Conservation (phyloP, 768 basidiomycete genomes). For the Aureoboletus auriporus region DNA sequence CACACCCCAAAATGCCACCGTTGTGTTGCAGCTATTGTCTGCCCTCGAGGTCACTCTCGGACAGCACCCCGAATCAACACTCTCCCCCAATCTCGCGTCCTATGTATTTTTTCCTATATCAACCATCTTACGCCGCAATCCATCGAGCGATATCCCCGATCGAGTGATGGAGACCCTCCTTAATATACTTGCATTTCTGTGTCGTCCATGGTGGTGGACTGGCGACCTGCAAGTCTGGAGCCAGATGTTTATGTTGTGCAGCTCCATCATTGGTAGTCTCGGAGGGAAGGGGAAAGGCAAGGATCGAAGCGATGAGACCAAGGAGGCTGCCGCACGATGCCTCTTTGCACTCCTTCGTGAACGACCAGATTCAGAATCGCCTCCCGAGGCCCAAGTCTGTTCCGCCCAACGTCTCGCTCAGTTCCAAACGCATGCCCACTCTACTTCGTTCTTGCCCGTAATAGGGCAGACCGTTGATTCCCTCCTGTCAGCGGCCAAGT, state of each 20-base stretch:
- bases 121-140: slow-evolving; percentile 74
- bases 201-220: slow-evolving; percentile 81
- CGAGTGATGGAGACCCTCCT: slow-evolving; percentile 76
- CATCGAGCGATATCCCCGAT: slow-evolving; percentile 66
- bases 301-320: slow-evolving; percentile 77
- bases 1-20: slow-evolving; percentile 47
- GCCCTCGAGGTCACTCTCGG: slow-evolving; percentile 47
- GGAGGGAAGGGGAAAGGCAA: slow-evolving; percentile 67
- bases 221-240: slow-evolving; percentile 75
- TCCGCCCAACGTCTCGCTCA: slow-evolving; percentile 34
- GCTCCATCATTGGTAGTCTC: slow-evolving; percentile 59
- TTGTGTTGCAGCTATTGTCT: slow-evolving; percentile 48
- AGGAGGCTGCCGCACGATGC: slow-evolving; percentile 67
- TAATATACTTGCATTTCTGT: slow-evolving; percentile 51
- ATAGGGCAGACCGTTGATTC: slow-evolving; percentile 80
- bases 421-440: slow-evolving; percentile 37
- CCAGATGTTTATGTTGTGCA: slow-evolving; percentile 77
- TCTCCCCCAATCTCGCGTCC: slow-evolving; percentile 62
- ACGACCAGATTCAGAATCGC: slow-evolving; percentile 40
- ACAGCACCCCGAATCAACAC: slow-evolving; percentile 36
- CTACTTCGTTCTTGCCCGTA: slow-evolving; percentile 61
- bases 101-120: slow-evolving; percentile 90
- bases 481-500: slow-evolving; percentile 56
- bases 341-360: slow-evolving; percentile 60
- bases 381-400: slow-evolving; percentile 22